Evolutionary conservation across 768 basidiomycete genomes (phyloP), one percentile per base, ranked within the genome.

Genomic region (Leccinum ochraceum): DNA sequence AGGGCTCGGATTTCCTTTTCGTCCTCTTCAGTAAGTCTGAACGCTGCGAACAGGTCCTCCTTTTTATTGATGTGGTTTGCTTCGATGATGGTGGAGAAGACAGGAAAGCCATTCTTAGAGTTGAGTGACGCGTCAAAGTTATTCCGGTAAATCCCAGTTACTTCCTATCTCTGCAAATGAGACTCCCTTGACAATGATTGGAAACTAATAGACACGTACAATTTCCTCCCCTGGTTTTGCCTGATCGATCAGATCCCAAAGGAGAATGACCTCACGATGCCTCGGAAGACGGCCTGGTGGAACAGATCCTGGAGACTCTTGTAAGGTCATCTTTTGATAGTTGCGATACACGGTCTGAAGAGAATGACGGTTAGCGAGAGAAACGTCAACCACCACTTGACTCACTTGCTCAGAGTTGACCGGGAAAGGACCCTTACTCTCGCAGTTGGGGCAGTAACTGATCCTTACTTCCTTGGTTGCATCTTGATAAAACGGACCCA

Each of bases 1-100:
- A 98, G 85, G 9, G 81, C 78, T 14, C 94, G 88, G 69, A 99
- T 98, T 65, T 92, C 89, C 71, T 85, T 89, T 74, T 97, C 95
- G 65, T 99, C 97, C 67, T 98, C 97, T 73, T 98, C 96, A 0
- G 95, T 98, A 24, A 99, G 83, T 30, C 94, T 86, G 81, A 97
- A 95, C 4, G 97, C 95, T n/a, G 97, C 96, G 67, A 98, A 98
- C 17, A 96, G 83, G 70, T 99, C 97, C 76, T 98, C 96, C 75
- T 98, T 98, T 81, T 98, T 98, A 80, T 97, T 98, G 71, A 99
- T 81, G 72, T 98, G 95, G 74, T 99, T 99, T 17, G 95, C 97
- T 73, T 98, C 97, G 59, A 99, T 90, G 64, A 99, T 84, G 22
- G 97, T 99, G 9, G 95, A 97, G 79, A 99, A 99, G 34, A 99